Conservation (phyloP, 2,329 filamentous ascomycete genomes). For the Pseudogymnoascus sp. region DNA sequence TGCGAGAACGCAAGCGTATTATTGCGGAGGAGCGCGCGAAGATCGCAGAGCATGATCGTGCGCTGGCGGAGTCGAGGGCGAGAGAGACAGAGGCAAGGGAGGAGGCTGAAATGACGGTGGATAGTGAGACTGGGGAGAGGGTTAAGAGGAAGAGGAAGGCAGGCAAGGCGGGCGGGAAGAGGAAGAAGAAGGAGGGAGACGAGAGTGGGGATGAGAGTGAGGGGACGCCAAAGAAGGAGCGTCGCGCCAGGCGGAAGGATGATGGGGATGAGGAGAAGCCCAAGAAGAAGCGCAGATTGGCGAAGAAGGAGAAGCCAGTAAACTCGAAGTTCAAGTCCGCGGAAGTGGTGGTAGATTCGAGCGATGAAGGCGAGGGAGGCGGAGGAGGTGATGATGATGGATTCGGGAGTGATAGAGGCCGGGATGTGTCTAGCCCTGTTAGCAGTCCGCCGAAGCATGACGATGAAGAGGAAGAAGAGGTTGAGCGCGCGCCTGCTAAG, state of each 20-base stretch:
- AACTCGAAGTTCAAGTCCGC: slow-evolving; percentile 7
- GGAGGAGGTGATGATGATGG: slow-evolving; percentile 8
- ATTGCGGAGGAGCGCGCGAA: slow-evolving; percentile 78
- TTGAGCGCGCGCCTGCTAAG: background rate
- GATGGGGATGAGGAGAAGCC: slow-evolving; percentile 30
- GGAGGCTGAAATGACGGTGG: slow-evolving; percentile 73
- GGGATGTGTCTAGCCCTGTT: background rate
- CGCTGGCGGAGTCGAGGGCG: slow-evolving; percentile 59
- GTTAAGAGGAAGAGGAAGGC: slow-evolving; percentile 68
- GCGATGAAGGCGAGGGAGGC: background rate
- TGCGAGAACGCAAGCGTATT: slow-evolving; percentile 67
- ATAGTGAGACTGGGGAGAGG: slow-evolving; percentile 73
- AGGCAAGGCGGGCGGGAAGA: slow-evolving; percentile 32
- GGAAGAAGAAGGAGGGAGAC: slow-evolving; percentile 32
- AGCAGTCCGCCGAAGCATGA: background rate
- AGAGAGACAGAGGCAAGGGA: slow-evolving; percentile 61
- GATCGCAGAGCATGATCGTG: slow-evolving; percentile 68
- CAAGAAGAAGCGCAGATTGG: slow-evolving; percentile 29
- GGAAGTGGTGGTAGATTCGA: slow-evolving; percentile 7
- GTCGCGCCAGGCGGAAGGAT: slow-evolving; percentile 17
- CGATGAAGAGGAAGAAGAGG: background rate
- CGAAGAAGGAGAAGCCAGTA: slow-evolving; percentile 23
- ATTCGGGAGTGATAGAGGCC: background rate
- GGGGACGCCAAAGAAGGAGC: slow-evolving; percentile 20
- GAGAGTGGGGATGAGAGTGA: slow-evolving; percentile 28